phyloP scores from a whole-genome alignment of 2,329 filamentous ascomycete genomes.

The Thelonectria olida region DNA sequence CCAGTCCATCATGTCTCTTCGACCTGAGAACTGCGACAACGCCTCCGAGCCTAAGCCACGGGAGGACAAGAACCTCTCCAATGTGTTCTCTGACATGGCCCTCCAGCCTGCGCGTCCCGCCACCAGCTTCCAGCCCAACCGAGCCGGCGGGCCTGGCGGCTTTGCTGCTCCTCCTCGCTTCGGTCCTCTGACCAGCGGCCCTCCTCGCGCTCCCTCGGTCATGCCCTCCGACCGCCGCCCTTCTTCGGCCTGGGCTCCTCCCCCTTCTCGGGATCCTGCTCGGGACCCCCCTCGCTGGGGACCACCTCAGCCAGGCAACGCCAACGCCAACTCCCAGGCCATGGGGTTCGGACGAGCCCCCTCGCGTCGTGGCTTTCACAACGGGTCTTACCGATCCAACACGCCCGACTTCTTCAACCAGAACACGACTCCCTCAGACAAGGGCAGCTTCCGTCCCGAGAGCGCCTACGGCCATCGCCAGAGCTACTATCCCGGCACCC shows the following conservation, averaged over 20 bases:
- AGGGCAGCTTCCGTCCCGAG: slow-evolving; percentile 29
- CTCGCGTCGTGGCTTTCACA: slow-evolving; percentile 44
- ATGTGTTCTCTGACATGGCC: slow-evolving; percentile 24
- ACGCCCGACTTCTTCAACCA: slow-evolving; percentile 47
- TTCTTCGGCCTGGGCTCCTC: slow-evolving; percentile 32
- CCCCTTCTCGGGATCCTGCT: slow-evolving; percentile 30
- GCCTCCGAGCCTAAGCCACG: slow-evolving; percentile 6
- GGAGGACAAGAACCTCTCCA: slow-evolving; percentile 8
- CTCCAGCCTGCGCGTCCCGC: slow-evolving; percentile 31
- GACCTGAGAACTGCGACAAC: slow-evolving; percentile 25
- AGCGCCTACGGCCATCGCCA: slow-evolving; percentile 36
- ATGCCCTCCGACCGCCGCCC: slow-evolving; percentile 38
- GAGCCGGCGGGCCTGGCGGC: slow-evolving; percentile 24
- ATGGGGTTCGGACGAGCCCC: slow-evolving; percentile 31
- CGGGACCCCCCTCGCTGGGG: slow-evolving; percentile 17
- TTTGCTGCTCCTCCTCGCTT: slow-evolving; percentile 42
- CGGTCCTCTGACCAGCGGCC: slow-evolving; percentile 41
- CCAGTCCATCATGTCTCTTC: slow-evolving; percentile 40
- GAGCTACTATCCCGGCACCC: slow-evolving; percentile 43
- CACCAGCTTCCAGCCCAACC: slow-evolving; percentile 39
- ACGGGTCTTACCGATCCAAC: slow-evolving; percentile 43
- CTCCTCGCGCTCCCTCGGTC: slow-evolving; percentile 41
- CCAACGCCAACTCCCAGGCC: neutral
- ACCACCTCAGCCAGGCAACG: neutral
- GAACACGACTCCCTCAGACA: slow-evolving; percentile 33